These are phyloP conservation scores for Clavispora phyllophila DNA, from an alignment of 805 yeast species.

Conservation along the genomic window DNA sequence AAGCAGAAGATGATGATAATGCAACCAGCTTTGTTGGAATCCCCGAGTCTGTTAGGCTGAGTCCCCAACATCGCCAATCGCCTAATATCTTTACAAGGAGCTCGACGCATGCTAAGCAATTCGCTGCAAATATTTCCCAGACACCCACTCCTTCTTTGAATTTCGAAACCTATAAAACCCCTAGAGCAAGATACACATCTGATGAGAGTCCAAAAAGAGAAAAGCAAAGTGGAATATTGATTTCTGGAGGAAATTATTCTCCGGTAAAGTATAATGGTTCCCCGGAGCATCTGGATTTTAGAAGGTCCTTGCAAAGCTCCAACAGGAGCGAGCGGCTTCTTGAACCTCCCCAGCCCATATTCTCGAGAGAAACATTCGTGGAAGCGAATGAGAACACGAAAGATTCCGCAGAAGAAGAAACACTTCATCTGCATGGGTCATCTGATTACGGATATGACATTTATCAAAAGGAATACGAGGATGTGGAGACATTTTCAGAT, in stretches of 20 bases:
- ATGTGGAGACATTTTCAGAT: slow-evolving; percentile 31
- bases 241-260: slow-evolving; percentile 25
- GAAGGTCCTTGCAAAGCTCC: slow-evolving; percentile 25
- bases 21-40: slow-evolving; percentile 22
- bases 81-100: slow-evolving; percentile 42
- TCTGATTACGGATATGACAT: slow-evolving; percentile 29
- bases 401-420: slow-evolving; percentile 26
- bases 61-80: slow-evolving; percentile 31
- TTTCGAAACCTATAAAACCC: slow-evolving; percentile 27
- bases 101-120: slow-evolving; percentile 18
- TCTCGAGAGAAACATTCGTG: slow-evolving; percentile 57
- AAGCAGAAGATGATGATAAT: slow-evolving; percentile 16
- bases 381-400: slow-evolving; percentile 42
- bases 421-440: slow-evolving; percentile 22
- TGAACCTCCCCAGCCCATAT: slow-evolving; percentile 63
- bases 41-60: slow-evolving; percentile 26
- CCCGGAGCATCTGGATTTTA: not conserved
- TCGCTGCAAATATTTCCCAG: slow-evolving; percentile 1
- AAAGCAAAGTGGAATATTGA: slow-evolving; percentile 42
- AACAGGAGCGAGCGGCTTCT: slow-evolving; percentile 46
- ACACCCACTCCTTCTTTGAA: slow-evolving; percentile 9
- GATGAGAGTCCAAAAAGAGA: slow-evolving; percentile 67
- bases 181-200: slow-evolving; percentile 61
- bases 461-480: slow-evolving; percentile 31
- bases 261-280: not conserved